Conservation (phyloP, 345 rosid species). For the Cardamine occulta region DNA sequence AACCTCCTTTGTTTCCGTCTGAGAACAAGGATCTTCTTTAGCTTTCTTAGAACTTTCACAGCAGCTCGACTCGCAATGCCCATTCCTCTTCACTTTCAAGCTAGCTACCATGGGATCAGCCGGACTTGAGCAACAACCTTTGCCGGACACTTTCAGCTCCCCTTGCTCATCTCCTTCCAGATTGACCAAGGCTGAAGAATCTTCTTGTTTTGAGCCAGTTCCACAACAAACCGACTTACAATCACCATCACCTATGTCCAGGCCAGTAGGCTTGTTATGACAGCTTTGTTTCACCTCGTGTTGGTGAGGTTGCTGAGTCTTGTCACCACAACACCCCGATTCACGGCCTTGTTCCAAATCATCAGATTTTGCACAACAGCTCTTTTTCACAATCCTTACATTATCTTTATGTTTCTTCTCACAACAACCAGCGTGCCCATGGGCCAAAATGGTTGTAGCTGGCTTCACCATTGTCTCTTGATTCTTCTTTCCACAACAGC, state of each 20-base stretch:
- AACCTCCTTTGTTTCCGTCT: constrained; percentile 26
- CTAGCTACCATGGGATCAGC: constrained; percentile 25
- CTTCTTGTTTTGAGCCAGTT: constrained; percentile 22
- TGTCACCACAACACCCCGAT: constrained; percentile 37
- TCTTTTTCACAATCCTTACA: constrained; percentile 19
- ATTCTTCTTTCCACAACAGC: constrained; percentile 39
- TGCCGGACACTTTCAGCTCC: constrained; percentile 17
- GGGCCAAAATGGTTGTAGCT: constrained; percentile 9
- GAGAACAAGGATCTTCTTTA: constrained; percentile 24
- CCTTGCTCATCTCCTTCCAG: constrained; percentile 12
- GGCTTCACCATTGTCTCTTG: constrained; percentile 27
- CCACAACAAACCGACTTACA: constrained; percentile 37
- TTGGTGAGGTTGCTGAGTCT: constrained; percentile 25
- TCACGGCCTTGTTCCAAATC: constrained; percentile 7
- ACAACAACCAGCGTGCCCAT: constrained; percentile 41
- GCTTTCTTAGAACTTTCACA: constrained; percentile 24
- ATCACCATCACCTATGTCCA: constrained; percentile 16
- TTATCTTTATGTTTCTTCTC: constrained; percentile 34
- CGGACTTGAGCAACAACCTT: constrained; percentile 27
- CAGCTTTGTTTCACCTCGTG: constrained; percentile 31
- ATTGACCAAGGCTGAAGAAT: constrained; percentile 20
- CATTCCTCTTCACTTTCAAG: constrained; percentile 25
- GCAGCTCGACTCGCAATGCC: constrained; percentile 27
- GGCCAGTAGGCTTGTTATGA: constrained; percentile 16
- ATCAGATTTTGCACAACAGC: constrained; percentile 17